phyloP scores from a whole-genome alignment of 129 eudicot species.

The Lactuca saligna region DNA sequence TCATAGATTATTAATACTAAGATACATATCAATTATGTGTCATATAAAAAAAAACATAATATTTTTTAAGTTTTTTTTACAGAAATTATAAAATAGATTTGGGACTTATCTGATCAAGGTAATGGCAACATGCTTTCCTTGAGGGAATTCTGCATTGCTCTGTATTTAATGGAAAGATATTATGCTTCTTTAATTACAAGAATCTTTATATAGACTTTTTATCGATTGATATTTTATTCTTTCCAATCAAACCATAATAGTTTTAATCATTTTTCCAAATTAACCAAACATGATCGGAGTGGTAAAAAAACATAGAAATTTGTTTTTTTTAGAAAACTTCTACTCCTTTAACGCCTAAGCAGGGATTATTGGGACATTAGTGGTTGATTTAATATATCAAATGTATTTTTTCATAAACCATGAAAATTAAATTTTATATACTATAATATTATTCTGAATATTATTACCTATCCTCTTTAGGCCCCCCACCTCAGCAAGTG shows the following conservation, averaged over 20 bases:
- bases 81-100: slow-evolving; percentile 94
- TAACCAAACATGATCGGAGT: no score
- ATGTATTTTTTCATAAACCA: not conserved
- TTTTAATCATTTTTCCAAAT: no score
- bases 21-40: no score
- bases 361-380: not conserved
- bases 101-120: slow-evolving; percentile 97
- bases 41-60: not conserved
- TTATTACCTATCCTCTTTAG: slow-evolving; percentile 34
- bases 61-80: slow-evolving; percentile 7
- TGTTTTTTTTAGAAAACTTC: no score
- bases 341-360: no score
- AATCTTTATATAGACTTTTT: no score
- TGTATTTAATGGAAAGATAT: slow-evolving; percentile 82
- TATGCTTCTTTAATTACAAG: no score
- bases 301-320: no score
- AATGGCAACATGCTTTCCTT: slow-evolving; percentile 94
- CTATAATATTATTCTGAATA: slow-evolving; percentile 1
- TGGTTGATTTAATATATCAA: slow-evolving; percentile 6
- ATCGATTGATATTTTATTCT: no score
- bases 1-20: no score
- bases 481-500: slow-evolving; percentile 60
- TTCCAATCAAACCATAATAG: no score
- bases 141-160: slow-evolving; percentile 91
- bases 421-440: not conserved